Evolutionary conservation across 495 filamentous ascomycete species (phyloP).

Genomic region (Penicillium flavigenum): DNA sequence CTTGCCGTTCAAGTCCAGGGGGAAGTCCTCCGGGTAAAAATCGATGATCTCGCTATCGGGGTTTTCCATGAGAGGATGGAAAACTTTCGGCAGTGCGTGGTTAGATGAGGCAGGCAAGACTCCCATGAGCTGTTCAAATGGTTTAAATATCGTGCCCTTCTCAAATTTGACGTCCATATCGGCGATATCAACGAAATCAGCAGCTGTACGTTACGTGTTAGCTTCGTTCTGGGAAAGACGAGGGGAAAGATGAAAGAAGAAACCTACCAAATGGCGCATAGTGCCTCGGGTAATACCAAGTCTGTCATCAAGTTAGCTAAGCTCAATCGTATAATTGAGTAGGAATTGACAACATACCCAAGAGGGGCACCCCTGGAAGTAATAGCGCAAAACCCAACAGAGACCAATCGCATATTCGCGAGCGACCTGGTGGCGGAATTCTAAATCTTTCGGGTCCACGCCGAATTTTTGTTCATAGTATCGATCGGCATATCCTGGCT

Average conservation of each 20-base stretch:
- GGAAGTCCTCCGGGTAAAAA: constrained; percentile 95
- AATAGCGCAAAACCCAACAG: constrained; percentile 97
- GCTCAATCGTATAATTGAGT: background rate
- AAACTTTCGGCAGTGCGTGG: constrained; percentile 82
- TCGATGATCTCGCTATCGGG: constrained; percentile 88
- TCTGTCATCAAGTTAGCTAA: constrained; percentile 40
- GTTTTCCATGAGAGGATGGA: constrained; percentile 84
- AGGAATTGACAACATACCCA: constrained; percentile 41
- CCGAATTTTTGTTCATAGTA: constrained; percentile 98
- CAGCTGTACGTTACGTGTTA: constrained; percentile 45
- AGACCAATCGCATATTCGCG: constrained; percentile 91
- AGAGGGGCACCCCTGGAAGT: constrained; percentile 95
- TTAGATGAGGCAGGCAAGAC: constrained; percentile 91
- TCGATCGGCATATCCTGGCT: constrained; percentile 87
- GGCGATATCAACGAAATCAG: constrained; percentile 84
- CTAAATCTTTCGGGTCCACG: constrained; percentile 76
- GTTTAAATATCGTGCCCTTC: constrained; percentile 81
- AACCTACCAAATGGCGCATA: constrained; percentile 61
- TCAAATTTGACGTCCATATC: constrained; percentile 80
- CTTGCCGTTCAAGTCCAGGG: constrained; percentile 92
- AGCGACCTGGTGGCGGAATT: constrained; percentile 90
- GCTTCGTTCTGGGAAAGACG: background rate
- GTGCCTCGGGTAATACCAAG: constrained; percentile 98
- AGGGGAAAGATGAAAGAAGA: constrained; percentile 44
- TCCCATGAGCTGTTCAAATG: constrained; percentile 98